Conservation (phyloP, 257 asterid species). For the Solanum peruvianum region DNA sequence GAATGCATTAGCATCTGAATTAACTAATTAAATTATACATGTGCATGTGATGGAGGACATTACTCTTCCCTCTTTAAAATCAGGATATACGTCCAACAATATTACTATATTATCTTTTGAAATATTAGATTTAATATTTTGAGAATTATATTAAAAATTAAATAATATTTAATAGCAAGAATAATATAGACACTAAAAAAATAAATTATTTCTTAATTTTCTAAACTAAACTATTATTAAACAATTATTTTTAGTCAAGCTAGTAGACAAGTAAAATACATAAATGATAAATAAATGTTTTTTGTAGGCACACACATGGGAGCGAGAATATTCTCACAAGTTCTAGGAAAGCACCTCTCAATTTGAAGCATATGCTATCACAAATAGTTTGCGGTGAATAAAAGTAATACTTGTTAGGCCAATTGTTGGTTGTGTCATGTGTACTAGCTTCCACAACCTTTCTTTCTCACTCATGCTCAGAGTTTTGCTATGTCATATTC, state of each 20-base stretch:
- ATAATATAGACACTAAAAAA: too few relatives aligned
- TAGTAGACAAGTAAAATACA: background rate
- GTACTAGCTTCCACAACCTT: background rate
- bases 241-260: too few relatives aligned
- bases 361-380: background rate
- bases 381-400: background rate
- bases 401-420: background rate
- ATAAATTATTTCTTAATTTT: too few relatives aligned
- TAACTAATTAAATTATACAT: too few relatives aligned
- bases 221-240: too few relatives aligned
- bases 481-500: background rate
- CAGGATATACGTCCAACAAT: too few relatives aligned
- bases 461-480: background rate
- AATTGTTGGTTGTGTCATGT: background rate
- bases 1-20: background rate
- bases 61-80: background rate
- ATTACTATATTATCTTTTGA: too few relatives aligned
- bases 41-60: background rate
- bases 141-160: too few relatives aligned
- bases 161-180: too few relatives aligned
- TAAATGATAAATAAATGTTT: background rate
- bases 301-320: background rate
- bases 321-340: background rate
- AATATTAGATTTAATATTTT: too few relatives aligned
- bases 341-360: background rate